Evolutionary conservation across 257 asterid species (phyloP), one percentile per base, ranked within the genome.

Genomic region (Salvia splendens): DNA sequence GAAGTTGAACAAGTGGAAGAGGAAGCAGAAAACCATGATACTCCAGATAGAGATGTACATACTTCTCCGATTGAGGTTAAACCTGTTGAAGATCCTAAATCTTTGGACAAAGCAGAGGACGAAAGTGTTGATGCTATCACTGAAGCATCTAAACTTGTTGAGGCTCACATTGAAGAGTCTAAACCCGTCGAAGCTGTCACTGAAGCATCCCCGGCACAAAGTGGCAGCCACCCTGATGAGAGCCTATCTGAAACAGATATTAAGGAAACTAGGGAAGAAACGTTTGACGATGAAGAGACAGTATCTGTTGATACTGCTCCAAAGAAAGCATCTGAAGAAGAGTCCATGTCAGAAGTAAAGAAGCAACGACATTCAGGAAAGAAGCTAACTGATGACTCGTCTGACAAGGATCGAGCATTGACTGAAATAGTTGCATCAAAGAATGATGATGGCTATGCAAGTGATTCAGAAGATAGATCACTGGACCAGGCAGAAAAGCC

Each of bases 301-400:
- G 30, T 24, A 24, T 24, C 30, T 81, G 64, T 45, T 33, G 61
- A 24, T 24, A 24, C 77, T 30, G 66, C 68, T 14, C 61, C 88
- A 14, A 74, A 76, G 77, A 81, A 83, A 78, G 83, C 70, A 52
- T 57, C 82, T 77, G 87, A 82, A 69, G 85, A 78, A 68, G 79
- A 78, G 68, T 68, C 76, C 59, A 80, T 78, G 53, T 75, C 86
- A 41, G 85, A 69, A 64, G 73, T 78, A 54, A 73, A 76, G 77
- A 68, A 79, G 68, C 76, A 70, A 68, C 65, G 45, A 20, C 33
- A 41, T 40, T 16, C 55, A 3, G 65, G 68, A 43, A 67, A 68
- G 65, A 77, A 56, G 77, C 70, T 0, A 69, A 14, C 70, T 64
- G 64, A 28, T 10, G 70, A 69, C 73, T 57, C 79, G 78, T 35